These are phyloP conservation scores for Fusarium globosum DNA, from an alignment of 2,329 filamentous ascomycete species.

Conservation along the genomic window DNA sequence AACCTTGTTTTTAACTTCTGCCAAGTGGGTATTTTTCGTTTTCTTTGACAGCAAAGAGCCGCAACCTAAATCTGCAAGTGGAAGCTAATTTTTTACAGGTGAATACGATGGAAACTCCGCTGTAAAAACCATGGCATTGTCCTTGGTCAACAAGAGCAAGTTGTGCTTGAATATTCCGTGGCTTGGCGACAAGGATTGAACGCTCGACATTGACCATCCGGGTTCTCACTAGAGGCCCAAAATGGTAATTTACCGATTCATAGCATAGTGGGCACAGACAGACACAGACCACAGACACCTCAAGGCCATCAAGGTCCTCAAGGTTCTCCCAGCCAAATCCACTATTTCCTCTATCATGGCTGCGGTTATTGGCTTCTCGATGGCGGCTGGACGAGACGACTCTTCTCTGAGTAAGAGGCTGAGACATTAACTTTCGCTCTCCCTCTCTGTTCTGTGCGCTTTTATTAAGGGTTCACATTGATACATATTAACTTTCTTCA, in stretches of 20 bases:
- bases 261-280: slow-evolving; percentile 11
- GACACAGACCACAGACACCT: slow-evolving; percentile 4
- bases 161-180: slow-evolving; percentile 5
- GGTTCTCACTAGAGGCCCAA: slow-evolving; percentile 33
- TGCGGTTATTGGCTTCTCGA: slow-evolving; percentile 5
- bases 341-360: slow-evolving; percentile 23
- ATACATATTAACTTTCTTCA: not conserved
- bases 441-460: not conserved
- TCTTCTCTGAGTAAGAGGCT: slow-evolving; percentile 16
- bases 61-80: slow-evolving; percentile 2
- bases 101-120: not conserved
- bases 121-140: not conserved
- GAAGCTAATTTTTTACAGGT: not conserved
- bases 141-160: not conserved
- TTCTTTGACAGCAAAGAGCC: slow-evolving; percentile 7
- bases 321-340: slow-evolving; percentile 33
- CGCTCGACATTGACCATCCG: slow-evolving; percentile 33
- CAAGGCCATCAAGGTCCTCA: slow-evolving; percentile 37
- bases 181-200: slow-evolving; percentile 35
- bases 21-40: slow-evolving; percentile 8
- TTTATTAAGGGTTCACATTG: not conserved
- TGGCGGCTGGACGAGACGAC: slow-evolving; percentile 5
- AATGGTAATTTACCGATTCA: slow-evolving; percentile 29
- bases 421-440: slow-evolving; percentile 32
- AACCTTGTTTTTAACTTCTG: slow-evolving; percentile 34